Conservation (phyloP, 257 asterid genomes). For the Cynanchum wilfordii region DNA sequence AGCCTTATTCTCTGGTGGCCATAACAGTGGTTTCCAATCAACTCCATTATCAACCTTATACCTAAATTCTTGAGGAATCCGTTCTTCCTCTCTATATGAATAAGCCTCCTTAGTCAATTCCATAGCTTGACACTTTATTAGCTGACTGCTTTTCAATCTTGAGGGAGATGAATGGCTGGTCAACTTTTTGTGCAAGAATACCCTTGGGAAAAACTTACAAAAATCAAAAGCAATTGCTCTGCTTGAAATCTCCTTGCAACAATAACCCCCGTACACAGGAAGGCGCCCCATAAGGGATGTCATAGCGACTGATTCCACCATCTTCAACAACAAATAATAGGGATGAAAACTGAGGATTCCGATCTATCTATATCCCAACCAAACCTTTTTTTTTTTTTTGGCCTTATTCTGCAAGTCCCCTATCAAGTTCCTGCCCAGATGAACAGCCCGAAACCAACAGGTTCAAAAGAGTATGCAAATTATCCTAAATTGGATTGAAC, state of each 20-base stretch:
- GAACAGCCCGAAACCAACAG: constrained; percentile 7
- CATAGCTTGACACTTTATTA: constrained; percentile 60
- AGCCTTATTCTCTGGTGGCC: constrained; percentile 89
- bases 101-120: constrained; percentile 61
- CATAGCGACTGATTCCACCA: constrained; percentile 76
- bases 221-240: constrained; percentile 30
- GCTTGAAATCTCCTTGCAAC: constrained; percentile 32
- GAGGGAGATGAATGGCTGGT: constrained; percentile 17
- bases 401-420: neutral
- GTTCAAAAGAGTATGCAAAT: neutral
- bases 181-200: constrained; percentile 28
- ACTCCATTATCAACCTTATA: constrained; percentile 43
- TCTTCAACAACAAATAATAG: constrained; percentile 24
- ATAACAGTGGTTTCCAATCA: constrained; percentile 49
- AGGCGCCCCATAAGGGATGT: constrained; percentile 58
- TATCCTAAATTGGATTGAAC: neutral
- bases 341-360: neutral
- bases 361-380: neutral
- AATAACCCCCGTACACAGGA: constrained; percentile 41
- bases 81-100: constrained; percentile 52
- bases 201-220: constrained; percentile 31
- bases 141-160: constrained; percentile 18
- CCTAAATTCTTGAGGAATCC: constrained; percentile 42
- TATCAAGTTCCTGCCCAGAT: neutral
- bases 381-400: neutral